Percentiles rank a stretch among this genome's conserved stretches.
phyloP scores from a whole-genome alignment of 225 moss, liverwort and hornwort genomes.

The Takakia lepidozioides region DNA sequence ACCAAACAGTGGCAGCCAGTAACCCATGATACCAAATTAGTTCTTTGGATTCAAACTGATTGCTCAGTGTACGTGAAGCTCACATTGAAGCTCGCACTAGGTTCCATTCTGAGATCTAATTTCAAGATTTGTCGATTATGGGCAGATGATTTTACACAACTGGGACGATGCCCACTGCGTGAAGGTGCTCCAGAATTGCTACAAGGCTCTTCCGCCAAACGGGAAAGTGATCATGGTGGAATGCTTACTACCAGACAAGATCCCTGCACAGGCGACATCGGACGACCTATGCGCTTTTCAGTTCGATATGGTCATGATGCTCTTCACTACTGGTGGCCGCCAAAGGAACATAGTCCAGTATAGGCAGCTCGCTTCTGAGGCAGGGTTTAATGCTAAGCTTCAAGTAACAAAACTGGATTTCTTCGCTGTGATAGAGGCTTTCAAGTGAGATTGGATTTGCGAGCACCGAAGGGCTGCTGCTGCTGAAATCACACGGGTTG shows the following conservation, averaged over 20 bases:
- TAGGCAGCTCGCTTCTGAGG: background rate
- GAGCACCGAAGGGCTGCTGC: too few relatives aligned
- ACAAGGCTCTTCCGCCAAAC: slow-evolving; percentile 5
- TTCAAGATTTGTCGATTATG: background rate
- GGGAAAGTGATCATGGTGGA: slow-evolving; percentile 18
- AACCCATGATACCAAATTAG: too few relatives aligned
- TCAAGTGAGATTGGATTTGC: too few relatives aligned
- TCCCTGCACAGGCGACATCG: background rate
- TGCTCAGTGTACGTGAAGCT: too few relatives aligned
- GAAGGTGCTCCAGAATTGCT: slow-evolving; percentile 9
- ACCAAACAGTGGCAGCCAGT: too few relatives aligned
- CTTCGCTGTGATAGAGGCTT: slow-evolving; percentile 4
- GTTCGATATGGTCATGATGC: slow-evolving; percentile 8
- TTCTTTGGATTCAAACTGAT: too few relatives aligned
- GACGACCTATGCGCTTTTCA: slow-evolving; percentile 8
- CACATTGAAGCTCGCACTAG: background rate
- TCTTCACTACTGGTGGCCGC: background rate
- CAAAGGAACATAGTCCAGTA: slow-evolving; percentile 5
- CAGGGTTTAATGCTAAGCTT: slow-evolving; percentile 3
- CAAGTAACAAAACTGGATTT: slow-evolving; percentile 8
- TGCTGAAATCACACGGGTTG: too few relatives aligned
- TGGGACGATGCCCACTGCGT: slow-evolving; percentile 10
- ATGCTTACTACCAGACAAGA: background rate
- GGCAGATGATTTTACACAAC: slow-evolving; percentile 15
- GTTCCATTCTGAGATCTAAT: background rate